Evolutionary conservation across 169 alveolate species (phyloP), one percentile per base, ranked within the genome.

Genomic region (Cryptosporidium muris): DNA sequence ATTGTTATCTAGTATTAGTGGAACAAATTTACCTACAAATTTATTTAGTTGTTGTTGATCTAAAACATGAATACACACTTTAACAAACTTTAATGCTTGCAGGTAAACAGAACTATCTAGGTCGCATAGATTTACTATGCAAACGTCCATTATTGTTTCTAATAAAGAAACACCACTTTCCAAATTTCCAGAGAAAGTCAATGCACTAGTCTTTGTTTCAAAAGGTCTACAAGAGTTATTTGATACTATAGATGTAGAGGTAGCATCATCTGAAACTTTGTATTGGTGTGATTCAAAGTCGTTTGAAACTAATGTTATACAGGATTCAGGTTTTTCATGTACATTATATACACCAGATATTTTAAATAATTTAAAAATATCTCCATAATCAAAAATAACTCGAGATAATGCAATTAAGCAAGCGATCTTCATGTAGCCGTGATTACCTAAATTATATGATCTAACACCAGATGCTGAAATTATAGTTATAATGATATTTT

Each of bases 301-400:
- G 43, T n/a, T 3, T 3, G 34, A 62, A 25, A 25, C 25, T 25
- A 25, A 25, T 25, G 25, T 25, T 25, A 25, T 25, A 25, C 25
- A 25, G 25, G 25, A 25, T 25, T 25, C 25, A 25, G 25, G 0
- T 25, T 25, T 25, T 0, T 25, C 25, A 25, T 25, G 25, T 25
- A 25, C 0, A 25, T 25, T 25, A 25, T 25, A 25, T 25, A 25
- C 25, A 25, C 25, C 25, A 25, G 25, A 25, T 25, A 25, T 25
- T 25, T 25, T 25, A 25, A 25, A n/a, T 51, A 11, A 11, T 25
- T 25, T 54, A 16, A 74, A 16, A 34, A 74, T 2, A 62, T 74
- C 85, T 3, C 85, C 85, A n/a, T 58, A 74, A 14, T 74, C 67
- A 3, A 74, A 42, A 11, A 74, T n/a, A 25, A 74, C 60, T 45